A percentile compares a stretch with the other conserved stretches of the same genome.
Evolutionary conservation across 108 stramenopile genomes (phyloP).

Genomic region (Tribonema minus): DNA sequence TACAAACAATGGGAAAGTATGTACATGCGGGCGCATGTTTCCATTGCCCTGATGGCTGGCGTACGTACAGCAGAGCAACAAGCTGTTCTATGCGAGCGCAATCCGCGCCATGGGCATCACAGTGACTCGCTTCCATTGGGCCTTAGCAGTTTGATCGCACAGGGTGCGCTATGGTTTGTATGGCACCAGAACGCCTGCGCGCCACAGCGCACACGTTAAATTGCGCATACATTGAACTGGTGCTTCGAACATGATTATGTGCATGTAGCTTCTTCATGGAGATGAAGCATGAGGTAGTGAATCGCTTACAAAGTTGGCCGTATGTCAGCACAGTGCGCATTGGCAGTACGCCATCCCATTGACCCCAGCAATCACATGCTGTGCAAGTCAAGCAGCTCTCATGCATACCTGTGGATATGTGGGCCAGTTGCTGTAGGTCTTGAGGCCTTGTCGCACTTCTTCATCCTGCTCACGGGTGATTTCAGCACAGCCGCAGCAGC

Average conservation of each 20-base stretch:
- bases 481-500: not conserved
- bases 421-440: conserved; percentile 65
- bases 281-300: not conserved
- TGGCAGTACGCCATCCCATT: not conserved
- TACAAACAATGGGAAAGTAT: not conserved
- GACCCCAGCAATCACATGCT: not conserved
- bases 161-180: no score
- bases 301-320: not conserved
- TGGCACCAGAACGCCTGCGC: no score
- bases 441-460: conserved; percentile 84
- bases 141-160: no score
- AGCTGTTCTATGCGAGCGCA: not conserved
- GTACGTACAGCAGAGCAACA: not conserved
- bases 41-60: not conserved
- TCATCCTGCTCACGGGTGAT: conserved; percentile 45
- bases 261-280: no score
- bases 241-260: not conserved
- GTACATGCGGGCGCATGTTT: not conserved
- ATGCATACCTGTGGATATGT: conserved; percentile 68
- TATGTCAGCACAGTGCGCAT: not conserved
- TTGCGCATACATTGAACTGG: not conserved
- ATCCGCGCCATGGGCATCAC: no score
- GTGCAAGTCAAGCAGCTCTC: conserved; percentile 76
- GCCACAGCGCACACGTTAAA: no score
- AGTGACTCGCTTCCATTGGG: no score